A percentile compares a stretch with the other conserved stretches of the same genome.
These are phyloP conservation scores for Colletotrichum lentis DNA, from an alignment of 2,329 filamentous ascomycete genomes.

Conservation along the genomic window DNA sequence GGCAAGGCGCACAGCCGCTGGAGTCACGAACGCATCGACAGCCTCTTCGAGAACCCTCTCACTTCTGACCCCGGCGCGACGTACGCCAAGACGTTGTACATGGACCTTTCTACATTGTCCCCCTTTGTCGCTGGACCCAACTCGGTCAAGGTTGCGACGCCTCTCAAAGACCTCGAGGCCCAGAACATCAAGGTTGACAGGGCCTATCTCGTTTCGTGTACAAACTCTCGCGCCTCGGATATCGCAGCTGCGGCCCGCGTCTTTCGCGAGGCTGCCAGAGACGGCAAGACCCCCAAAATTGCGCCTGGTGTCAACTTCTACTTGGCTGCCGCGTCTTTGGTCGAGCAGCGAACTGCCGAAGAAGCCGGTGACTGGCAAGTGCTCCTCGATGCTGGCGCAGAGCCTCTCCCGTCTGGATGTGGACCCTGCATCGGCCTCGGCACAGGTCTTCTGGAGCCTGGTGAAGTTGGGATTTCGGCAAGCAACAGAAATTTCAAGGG, in stretches of 20 bases:
- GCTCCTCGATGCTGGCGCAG: constrained; percentile 81
- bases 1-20: constrained; percentile 66
- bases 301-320: constrained; percentile 83
- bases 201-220: constrained; percentile 90
- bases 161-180: constrained; percentile 74
- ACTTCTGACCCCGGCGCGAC: constrained; percentile 77
- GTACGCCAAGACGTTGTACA: constrained; percentile 84
- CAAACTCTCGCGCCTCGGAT: constrained; percentile 84
- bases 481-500: constrained; percentile 92
- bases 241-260: constrained; percentile 83
- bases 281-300: constrained; percentile 72
- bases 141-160: constrained; percentile 86
- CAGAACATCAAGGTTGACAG: constrained; percentile 82
- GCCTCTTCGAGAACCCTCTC: constrained; percentile 72
- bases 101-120: constrained; percentile 83
- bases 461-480: constrained; percentile 86
- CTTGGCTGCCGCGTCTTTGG: constrained; percentile 83
- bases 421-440: constrained; percentile 84
- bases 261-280: constrained; percentile 78
- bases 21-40: constrained; percentile 76
- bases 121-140: constrained; percentile 90
- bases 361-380: constrained; percentile 85
- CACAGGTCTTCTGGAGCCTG: constrained; percentile 78
- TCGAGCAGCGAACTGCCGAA: constrained; percentile 81
- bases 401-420: constrained; percentile 75